These are phyloP conservation scores for Phytophthora tentaculata DNA, from an alignment of 352 stramenopile genomes.

Conservation along the genomic window DNA sequence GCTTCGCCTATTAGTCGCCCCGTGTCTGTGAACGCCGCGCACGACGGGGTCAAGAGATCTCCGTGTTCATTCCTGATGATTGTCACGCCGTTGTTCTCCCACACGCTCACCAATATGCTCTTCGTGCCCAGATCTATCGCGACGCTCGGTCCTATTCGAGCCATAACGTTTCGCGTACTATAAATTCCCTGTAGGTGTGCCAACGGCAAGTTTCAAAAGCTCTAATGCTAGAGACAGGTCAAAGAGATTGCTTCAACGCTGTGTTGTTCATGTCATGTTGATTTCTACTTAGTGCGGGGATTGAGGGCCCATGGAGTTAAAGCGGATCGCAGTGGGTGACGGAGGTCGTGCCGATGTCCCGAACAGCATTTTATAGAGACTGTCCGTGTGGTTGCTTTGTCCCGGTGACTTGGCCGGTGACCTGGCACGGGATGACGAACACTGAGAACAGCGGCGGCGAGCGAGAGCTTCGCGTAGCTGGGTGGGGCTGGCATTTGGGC, in stretches of 20 bases:
- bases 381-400: constrained; percentile 1
- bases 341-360: constrained; percentile 12
- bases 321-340: constrained; percentile 18
- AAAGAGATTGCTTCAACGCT: too few relatives aligned
- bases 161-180: too few relatives aligned
- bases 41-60: too few relatives aligned
- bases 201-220: not conserved
- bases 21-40: too few relatives aligned
- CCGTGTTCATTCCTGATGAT: too few relatives aligned
- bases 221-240: not conserved
- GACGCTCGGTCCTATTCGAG: too few relatives aligned
- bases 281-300: constrained; percentile 1
- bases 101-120: too few relatives aligned
- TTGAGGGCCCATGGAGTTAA: constrained; percentile 12
- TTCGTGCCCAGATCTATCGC: too few relatives aligned
- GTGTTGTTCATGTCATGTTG: not conserved
- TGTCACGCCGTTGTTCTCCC: too few relatives aligned
- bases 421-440: constrained; percentile 1
- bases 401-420: constrained; percentile 8
- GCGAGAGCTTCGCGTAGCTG: constrained; percentile 25
- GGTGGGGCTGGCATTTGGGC: constrained; percentile 21
- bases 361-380: constrained; percentile 29
- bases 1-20: too few relatives aligned
- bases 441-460: constrained; percentile 22
- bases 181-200: too few relatives aligned